Conservation (phyloP, 2,329 filamentous ascomycete species). For the Laburnicola sp. region DNA sequence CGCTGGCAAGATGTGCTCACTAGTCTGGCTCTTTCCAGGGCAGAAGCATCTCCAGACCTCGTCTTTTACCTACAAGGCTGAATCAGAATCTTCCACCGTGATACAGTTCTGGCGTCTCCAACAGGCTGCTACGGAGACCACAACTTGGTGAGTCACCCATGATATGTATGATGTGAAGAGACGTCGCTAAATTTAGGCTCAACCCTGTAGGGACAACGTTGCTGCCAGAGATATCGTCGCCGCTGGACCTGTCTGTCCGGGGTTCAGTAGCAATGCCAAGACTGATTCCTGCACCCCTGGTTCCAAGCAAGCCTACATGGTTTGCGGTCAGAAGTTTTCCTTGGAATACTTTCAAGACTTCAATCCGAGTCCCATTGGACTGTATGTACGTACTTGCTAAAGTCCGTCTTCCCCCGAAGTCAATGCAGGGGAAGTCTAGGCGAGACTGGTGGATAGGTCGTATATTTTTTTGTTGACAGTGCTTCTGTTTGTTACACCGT, state of each 20-base stretch:
- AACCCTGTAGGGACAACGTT: constrained; percentile 44
- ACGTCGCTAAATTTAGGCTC: not conserved
- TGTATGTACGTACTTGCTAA: constrained; percentile 25
- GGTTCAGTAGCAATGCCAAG: constrained; percentile 57
- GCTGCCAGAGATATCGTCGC: constrained; percentile 53
- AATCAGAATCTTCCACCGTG: constrained; percentile 49
- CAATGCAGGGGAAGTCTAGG: too few relatives aligned
- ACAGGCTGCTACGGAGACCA: constrained; percentile 49
- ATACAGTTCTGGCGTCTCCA: constrained; percentile 54
- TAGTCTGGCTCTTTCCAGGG: constrained; percentile 66
- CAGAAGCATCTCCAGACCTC: constrained; percentile 60
- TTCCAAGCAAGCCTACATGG: constrained; percentile 54
- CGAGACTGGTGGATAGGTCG: too few relatives aligned
- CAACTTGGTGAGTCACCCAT: constrained; percentile 47
- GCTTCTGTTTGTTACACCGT: too few relatives aligned
- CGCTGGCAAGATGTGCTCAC: constrained; percentile 61
- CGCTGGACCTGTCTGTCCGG: constrained; percentile 52
- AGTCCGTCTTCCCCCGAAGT: not conserved
- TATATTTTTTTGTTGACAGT: too few relatives aligned
- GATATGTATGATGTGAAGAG: not conserved
- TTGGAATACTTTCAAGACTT: constrained; percentile 66
- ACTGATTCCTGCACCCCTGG: constrained; percentile 59
- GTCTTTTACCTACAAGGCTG: constrained; percentile 56
- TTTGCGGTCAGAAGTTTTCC: constrained; percentile 55
- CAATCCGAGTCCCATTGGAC: constrained; percentile 52